Evolutionary conservation across 2,329 filamentous ascomycete species (phyloP).

Genomic region (Rasamsonia emersonii): DNA sequence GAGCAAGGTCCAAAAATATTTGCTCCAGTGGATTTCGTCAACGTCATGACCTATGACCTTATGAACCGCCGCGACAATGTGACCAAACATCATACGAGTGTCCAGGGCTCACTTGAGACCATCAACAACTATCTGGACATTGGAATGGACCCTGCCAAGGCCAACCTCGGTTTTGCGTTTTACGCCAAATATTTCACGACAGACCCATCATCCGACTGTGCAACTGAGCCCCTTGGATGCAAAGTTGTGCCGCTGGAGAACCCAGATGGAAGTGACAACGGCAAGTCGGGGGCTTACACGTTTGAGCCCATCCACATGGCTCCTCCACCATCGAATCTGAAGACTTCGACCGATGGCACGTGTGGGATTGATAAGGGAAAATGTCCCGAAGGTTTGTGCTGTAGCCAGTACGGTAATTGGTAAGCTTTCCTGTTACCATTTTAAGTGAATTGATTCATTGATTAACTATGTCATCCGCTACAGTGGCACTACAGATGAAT

Average conservation of each 20-base stretch:
- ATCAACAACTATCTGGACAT: constrained; percentile 52
- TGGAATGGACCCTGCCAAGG: constrained; percentile 47
- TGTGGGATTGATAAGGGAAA: constrained; percentile 24
- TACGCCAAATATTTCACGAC: constrained; percentile 61
- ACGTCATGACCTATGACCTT: constrained; percentile 64
- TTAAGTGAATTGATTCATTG: constrained; percentile 8
- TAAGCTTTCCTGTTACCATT: constrained; percentile 11
- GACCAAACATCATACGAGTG: constrained; percentile 58
- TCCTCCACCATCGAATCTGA: constrained; percentile 17
- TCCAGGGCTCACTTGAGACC: constrained; percentile 46
- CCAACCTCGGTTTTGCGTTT: constrained; percentile 60
- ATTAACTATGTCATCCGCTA: constrained; percentile 4
- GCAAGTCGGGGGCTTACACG: constrained; percentile 42
- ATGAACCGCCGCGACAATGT: constrained; percentile 59
- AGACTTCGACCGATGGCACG: constrained; percentile 18
- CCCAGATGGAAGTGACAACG: constrained; percentile 50
- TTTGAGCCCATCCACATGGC: constrained; percentile 36
- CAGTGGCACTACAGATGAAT: constrained; percentile 24
- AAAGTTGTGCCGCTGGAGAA: constrained; percentile 52
- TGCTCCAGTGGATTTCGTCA: constrained; percentile 55
- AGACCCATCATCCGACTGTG: constrained; percentile 40
- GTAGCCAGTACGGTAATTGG: constrained; percentile 30
- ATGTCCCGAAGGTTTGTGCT: constrained; percentile 25
- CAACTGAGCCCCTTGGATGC: constrained; percentile 47
- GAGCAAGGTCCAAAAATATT: constrained; percentile 52